A percentile compares a stretch with the other conserved stretches of the same genome.
These are phyloP conservation scores for Medicago lupulina DNA, from an alignment of 306 rosid genomes.

Conservation along the genomic window DNA sequence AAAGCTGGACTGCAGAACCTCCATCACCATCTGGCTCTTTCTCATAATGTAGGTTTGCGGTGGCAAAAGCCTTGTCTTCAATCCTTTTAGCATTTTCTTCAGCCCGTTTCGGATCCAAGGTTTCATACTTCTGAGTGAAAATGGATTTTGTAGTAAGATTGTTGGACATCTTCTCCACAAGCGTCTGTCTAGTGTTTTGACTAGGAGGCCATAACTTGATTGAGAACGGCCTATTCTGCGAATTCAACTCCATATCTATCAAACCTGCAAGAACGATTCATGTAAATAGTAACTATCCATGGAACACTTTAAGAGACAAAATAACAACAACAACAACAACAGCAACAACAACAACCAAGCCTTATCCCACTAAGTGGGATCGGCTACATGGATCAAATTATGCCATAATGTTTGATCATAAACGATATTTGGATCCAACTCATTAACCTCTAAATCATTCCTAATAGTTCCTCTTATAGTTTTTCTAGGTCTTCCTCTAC, in stretches of 20 bases:
- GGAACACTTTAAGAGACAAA: slow-evolving; percentile 15
- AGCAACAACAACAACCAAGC: too few species aligned
- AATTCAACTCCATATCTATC: slow-evolving; percentile 64
- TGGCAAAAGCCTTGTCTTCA: slow-evolving; percentile 76
- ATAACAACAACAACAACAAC: neutral
- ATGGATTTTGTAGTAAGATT: slow-evolving; percentile 75
- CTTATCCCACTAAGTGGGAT: too few species aligned
- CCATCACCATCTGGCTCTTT: slow-evolving; percentile 97
- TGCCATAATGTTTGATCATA: too few species aligned
- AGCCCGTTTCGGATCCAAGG: slow-evolving; percentile 75
- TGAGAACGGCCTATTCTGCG: slow-evolving; percentile 70
- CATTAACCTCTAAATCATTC: too few species aligned
- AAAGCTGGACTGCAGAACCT: slow-evolving; percentile 94
- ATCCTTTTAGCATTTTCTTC: slow-evolving; percentile 78
- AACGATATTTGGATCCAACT: too few species aligned
- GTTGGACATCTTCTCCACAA: slow-evolving; percentile 83
- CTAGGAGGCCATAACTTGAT: slow-evolving; percentile 99
- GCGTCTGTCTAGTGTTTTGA: slow-evolving; percentile 83
- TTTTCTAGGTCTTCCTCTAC: too few species aligned
- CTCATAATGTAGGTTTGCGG: slow-evolving; percentile 73
- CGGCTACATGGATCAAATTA: too few species aligned
- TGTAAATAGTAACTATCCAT: slow-evolving; percentile 3
- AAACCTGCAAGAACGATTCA: slow-evolving; percentile 46
- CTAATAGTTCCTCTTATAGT: too few species aligned
- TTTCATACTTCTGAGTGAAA: slow-evolving; percentile 87